Evolutionary conservation across 345 rosid genomes (phyloP), one percentile per base, ranked within the genome.

Genomic region (Clausena lansium): DNA sequence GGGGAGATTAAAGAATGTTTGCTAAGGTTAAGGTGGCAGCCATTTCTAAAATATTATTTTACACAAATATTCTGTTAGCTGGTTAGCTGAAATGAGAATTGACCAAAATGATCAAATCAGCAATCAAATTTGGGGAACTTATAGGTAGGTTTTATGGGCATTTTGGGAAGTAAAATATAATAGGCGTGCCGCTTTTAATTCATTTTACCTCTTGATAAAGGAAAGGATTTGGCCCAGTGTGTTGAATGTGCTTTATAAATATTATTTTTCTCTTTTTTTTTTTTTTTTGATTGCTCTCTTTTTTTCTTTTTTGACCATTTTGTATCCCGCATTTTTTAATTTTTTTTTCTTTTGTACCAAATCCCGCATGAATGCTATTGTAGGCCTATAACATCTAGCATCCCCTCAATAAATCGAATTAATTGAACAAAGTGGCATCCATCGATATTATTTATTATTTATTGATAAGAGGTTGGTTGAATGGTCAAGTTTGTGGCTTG

Each of bases 281-380:
- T 13, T 63, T 17, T 3, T 63, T 63, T 27, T 28, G 17, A n/a
- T n/a, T n/a, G n/a, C n/a, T n/a, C n/a, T n/a, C n/a, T n/a, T n/a
- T 67, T 41, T 62, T 45, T 32, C 60, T 74, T 63, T 74, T 74
- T 63, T 62, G 77, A 74, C 77, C 77, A 63, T 41, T 22, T 74
- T 63, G 15, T 39, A 65, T 35, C 25, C 39, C 36, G 22, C 38
- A 9, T 33, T 7, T 64, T 19, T 64, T 2, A 30, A 5, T 13
- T 60, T 4, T 28, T 63, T 63, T 13, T 63, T 17, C 8, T 63
- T 63, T 27, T 28, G 17, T 33, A 35, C 45, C 47, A 65, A 65
- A 20, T 65, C 25, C 25, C 45, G 8, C 9, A 19, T 35, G 69
- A 9, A 9, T 1, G 13, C 69, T 9, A 5, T 9, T 20, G 47